Evolutionary conservation across 106 monocot species (phyloP), one percentile per base, ranked within the genome.

Genomic region (Platanthera zijinensis): DNA sequence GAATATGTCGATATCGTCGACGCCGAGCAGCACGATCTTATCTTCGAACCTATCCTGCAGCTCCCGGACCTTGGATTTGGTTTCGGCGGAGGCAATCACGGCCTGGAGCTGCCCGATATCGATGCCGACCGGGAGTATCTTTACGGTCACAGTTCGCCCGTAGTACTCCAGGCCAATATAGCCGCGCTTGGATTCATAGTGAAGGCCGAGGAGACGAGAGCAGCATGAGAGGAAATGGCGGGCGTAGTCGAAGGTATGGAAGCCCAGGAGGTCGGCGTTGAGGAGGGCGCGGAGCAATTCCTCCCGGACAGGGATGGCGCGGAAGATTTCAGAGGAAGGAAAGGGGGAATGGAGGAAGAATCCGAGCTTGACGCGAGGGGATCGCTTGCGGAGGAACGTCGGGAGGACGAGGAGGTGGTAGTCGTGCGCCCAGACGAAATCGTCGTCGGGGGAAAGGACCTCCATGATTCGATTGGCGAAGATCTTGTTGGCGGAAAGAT

Each of bases 281-380:
- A 88, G 80, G 6, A 88, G 75, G 10, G 88, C 84, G 30, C 83
- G 79, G 21, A 88, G 78, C 5, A 88, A 48, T 50, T 88, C 88
- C 12, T 85, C 85, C 0, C 88, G 61, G 13, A 80, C 82, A 0
- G 85, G 85, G 10, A 88, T 67, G 4, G 85, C 80, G n/a, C 80
- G 64, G 54, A 82, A 88, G 12, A 88, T 84, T 73, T 88, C 88
- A 0, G 84, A 88, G 0, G 88, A 78, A 3, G 88, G 88, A 72
- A 88, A 88, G 7, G 87, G 84, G 14, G 87, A 90, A 30, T 90
- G 87, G 64, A 87, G 85, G 70, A 90, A 90, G 74, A 90, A 85
- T 10, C 90, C 90, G 1, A 90, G 82, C 78, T 80, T 75, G 11
- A 78, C 51, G 10, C 85, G 66, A 7, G 78, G 84, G n/a, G 71